Conservation (phyloP, 306 rosid species). For the Sechiopsis laciniata region DNA sequence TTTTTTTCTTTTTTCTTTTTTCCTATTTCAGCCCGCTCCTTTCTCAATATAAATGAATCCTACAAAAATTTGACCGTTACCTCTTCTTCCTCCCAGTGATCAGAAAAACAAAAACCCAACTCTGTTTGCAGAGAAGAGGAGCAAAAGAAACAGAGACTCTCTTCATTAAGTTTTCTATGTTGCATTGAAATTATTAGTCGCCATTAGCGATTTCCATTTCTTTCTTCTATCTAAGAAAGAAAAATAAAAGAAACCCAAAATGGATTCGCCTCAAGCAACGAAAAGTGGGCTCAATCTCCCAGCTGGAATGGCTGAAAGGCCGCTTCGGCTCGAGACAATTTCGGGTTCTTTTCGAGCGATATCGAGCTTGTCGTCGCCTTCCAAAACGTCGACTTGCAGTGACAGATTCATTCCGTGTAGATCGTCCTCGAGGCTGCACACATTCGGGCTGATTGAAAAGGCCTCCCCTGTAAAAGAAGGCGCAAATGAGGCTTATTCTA, state of each 20-base stretch:
- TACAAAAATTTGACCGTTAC: constrained; percentile 11
- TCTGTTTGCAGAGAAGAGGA: constrained; percentile 23
- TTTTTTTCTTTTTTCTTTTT: too few species aligned
- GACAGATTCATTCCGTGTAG: constrained; percentile 97
- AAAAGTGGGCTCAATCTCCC: constrained; percentile 80
- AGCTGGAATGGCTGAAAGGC: constrained; percentile 67
- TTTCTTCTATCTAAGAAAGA: background rate
- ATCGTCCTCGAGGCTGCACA: constrained; percentile 86
- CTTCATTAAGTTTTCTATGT: background rate
- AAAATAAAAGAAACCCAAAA: constrained; percentile 22
- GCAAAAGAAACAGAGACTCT: background rate
- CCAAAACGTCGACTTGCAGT: constrained; percentile 60
- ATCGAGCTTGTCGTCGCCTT: constrained; percentile 38
- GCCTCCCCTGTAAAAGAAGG: constrained; percentile 87
- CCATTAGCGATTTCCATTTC: background rate
- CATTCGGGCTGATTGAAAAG: constrained; percentile 70
- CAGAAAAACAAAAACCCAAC: background rate
- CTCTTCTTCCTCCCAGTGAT: constrained; percentile 24
- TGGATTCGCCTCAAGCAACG: constrained; percentile 61
- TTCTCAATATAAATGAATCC: too few species aligned
- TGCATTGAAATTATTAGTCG: background rate
- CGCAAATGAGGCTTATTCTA: constrained; percentile 67
- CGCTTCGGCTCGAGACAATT: constrained; percentile 58
- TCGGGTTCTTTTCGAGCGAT: constrained; percentile 47
- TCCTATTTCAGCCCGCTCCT: too few species aligned